Base-by-base conservation (phyloP, 2,329 filamentous ascomycete species). In the Nemania sp. region DNA sequence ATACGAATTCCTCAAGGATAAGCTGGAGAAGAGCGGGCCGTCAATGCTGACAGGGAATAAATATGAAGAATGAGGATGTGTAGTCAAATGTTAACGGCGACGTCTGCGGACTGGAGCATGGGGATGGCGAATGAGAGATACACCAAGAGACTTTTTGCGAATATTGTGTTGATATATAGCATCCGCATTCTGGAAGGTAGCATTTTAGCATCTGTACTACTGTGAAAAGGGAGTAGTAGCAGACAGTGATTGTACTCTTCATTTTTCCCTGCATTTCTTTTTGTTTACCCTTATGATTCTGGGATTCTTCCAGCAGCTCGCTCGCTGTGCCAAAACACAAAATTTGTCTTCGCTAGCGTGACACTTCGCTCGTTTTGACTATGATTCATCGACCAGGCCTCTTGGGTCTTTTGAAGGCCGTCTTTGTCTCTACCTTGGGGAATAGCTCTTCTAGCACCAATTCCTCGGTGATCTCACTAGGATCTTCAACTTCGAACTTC, bases 371-470 rank as follows among this genome's bases (percentile, higher is more conserved):
- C 13, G 53, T 26, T n/a, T n/a, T 49, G 29, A 24, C 26, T 8
- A 7, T 58, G 52, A 11, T 62, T 72, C 67, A 88, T 82, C 90
- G 84, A 43, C 93, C 93, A 5, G 93, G 93, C 75, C 92, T 87
- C 88, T 93, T 94, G 29, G 93, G 93, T 77, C 92, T 87, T 75
- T 88, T 90, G 80, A 96, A 96, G 0, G 85, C 88, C 77, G 89
- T 87, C 79, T 90, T 90, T 54, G 85, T 82, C 77, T 91, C 87
- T 47, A 85, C 85, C 79, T 89, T 88, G 52, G 90, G 90, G 73
- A 92, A 89, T 74, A 94, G 83, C 75, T 94, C 91, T 6, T 86
- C 86, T 70, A 87, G 76, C 38, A 96, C 86, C 35, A 82, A 80
- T 68, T 89, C 83, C 76, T 91, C 90, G 1, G 88, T 91, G 66